Evolutionary conservation across 2,329 filamentous ascomycete species (phyloP), one percentile per base, ranked within the genome.

Genomic region (Fusarium clavum): DNA sequence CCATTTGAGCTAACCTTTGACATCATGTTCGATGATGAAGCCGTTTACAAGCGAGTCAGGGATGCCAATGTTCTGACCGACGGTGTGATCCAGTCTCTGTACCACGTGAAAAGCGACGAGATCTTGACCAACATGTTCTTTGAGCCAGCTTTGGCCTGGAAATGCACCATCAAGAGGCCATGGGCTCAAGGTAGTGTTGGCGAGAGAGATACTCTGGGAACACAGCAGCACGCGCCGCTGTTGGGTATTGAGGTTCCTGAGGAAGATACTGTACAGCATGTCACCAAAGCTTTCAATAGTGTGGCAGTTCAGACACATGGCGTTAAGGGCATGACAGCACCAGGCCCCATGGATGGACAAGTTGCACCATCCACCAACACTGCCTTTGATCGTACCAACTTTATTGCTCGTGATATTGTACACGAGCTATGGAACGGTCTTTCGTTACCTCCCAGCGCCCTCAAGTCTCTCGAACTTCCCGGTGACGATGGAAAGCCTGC

Each of bases 1-100:
- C 84, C 85, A 0, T 87, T 80, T 58, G 84, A 87, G 70, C 75
- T 87, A 45, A 86, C 84, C 0, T 79, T 86, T 22, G 85, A 87
- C 60, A 78, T 85, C 47, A 83, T 87, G 75, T 87, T 87, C 67
- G 77, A 77, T 6, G 70, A 77, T 2, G 51, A 64, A 6, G 74
- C 71, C 1, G 74, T 75, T 0, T 86, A 82, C 57, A 29, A 76
- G 2, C 60, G 70, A 7, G 78, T 85, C 20, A 81, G 81, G 53
- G 56, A 71, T 0, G 75, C 81, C 0, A 76, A 78, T 20, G 20
- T 83, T 0, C 73, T 85, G 3, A 77, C 77, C 25, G 62, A 74
- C 6, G 71, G 79, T n/a, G 73, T 79, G 0, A 75, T 85, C 1
- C 72, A 77, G 2, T 57, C 56, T 3, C 71, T 82, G 18, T 83